These are phyloP conservation scores for Cystofilobasidium macerans DNA, from an alignment of 768 basidiomycete genomes.

Conservation along the genomic window DNA sequence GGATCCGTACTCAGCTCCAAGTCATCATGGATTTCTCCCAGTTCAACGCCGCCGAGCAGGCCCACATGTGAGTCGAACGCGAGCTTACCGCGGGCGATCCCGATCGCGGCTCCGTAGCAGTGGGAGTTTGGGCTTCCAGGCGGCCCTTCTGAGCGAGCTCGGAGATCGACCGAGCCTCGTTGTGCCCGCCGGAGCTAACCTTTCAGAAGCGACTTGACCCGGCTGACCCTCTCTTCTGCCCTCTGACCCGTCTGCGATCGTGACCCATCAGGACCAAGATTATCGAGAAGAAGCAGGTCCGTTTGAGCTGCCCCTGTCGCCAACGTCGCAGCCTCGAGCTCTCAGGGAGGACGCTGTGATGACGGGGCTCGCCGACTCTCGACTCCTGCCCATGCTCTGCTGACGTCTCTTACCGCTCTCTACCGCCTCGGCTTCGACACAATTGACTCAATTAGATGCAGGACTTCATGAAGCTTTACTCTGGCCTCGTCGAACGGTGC, in stretches of 20 bases:
- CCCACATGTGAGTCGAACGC: constrained; percentile 69
- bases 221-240: no score
- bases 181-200: no score
- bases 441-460: constrained; percentile 63
- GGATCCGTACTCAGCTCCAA: background rate
- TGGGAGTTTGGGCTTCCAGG: background rate
- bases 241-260: background rate
- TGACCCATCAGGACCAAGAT: constrained; percentile 41
- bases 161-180: no score
- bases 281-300: constrained; percentile 93
- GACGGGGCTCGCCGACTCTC: background rate
- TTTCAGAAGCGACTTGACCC: no score
- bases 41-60: constrained; percentile 82
- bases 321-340: background rate
- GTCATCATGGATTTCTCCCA: constrained; percentile 73
- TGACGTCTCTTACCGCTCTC: background rate
- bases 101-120: no score
- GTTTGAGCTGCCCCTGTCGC: constrained; percentile 25
- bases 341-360: no score
- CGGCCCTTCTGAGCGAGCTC: no score
- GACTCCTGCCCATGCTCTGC: background rate
- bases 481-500: constrained; percentile 86
- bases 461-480: constrained; percentile 93
- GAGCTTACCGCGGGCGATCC: no score
- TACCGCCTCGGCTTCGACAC: constrained; percentile 7